Conservation (phyloP, 805 yeast species). For the Starmerella stigmatis region DNA sequence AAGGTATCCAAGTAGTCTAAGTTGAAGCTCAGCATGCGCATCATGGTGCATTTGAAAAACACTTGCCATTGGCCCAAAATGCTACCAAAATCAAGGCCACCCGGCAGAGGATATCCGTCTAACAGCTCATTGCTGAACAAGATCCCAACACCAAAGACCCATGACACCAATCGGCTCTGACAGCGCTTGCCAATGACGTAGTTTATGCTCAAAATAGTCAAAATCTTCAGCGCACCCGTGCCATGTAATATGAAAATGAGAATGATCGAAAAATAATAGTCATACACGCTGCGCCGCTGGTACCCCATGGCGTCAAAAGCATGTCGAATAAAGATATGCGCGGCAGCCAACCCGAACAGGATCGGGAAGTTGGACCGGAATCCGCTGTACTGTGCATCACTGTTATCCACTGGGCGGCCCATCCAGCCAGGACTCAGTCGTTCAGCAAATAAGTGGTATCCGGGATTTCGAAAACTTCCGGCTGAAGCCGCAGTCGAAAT, state of each 20-base stretch:
- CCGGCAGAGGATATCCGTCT: slow-evolving; percentile 42
- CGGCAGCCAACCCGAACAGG: slow-evolving; percentile 42
- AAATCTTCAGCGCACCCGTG: slow-evolving; percentile 50
- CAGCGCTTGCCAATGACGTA: slow-evolving; percentile 36
- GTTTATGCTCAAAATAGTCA: slow-evolving; percentile 46
- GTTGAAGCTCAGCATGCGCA: slow-evolving; percentile 74
- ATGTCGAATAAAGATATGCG: slow-evolving; percentile 47
- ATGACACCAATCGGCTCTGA: slow-evolving; percentile 33
- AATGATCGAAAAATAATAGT: slow-evolving; percentile 56
- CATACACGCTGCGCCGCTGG: slow-evolving; percentile 45
- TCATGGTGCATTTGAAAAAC: slow-evolving; percentile 76
- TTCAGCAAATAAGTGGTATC: slow-evolving; percentile 52
- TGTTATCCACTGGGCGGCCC: slow-evolving; percentile 71
- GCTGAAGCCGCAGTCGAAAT: slow-evolving; percentile 61
- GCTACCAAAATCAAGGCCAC: slow-evolving; percentile 60
- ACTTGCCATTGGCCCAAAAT: slow-evolving; percentile 91
- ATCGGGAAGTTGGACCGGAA: slow-evolving; percentile 71
- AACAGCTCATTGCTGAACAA: slow-evolving; percentile 67
- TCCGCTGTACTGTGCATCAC: slow-evolving; percentile 80
- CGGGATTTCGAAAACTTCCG: slow-evolving; percentile 45
- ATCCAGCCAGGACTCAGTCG: slow-evolving; percentile 75
- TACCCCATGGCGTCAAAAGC: slow-evolving; percentile 21
- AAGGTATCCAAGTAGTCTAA: slow-evolving; percentile 46
- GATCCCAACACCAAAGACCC: slow-evolving; percentile 73
- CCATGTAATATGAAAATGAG: slow-evolving; percentile 76